A percentile compares a stretch with the other conserved stretches of the same genome.
phyloP scores from a whole-genome alignment of 2,329 filamentous ascomycete genomes.

The Colletotrichum salicis region DNA sequence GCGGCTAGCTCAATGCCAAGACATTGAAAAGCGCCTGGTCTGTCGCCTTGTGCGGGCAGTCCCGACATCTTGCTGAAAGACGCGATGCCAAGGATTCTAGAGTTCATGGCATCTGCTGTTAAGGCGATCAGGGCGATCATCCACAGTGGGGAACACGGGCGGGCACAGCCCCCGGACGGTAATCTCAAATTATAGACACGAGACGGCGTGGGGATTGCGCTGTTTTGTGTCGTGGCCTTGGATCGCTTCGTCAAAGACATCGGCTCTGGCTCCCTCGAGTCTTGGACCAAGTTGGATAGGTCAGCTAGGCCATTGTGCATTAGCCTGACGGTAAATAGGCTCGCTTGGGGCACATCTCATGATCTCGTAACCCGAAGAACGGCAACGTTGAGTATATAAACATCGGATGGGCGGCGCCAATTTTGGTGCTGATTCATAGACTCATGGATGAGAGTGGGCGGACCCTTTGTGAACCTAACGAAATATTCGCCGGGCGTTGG shows the following conservation, averaged over 20 bases:
- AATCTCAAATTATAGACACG: neutral
- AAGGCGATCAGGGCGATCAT: constrained; percentile 6
- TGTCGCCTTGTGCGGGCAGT: neutral
- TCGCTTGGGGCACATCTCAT: neutral
- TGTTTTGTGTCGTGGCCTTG: neutral
- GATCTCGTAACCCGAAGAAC: neutral
- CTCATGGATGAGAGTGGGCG: neutral
- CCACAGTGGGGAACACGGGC: neutral
- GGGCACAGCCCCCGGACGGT: neutral
- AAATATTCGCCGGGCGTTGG: neutral
- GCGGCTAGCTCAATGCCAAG: neutral
- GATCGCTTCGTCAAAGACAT: neutral
- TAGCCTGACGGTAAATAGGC: neutral
- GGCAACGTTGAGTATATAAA: neutral
- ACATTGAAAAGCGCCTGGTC: neutral
- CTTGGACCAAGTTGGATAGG: neutral
- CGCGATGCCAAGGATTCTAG: constrained; percentile 17
- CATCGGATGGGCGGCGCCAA: neutral
- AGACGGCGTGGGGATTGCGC: neutral
- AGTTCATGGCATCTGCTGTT: constrained; percentile 1
- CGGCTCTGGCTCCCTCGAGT: neutral
- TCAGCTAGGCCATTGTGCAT: neutral
- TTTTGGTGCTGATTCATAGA: neutral
- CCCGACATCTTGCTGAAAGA: neutral
- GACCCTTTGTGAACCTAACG: neutral